Evolutionary conservation across 495 filamentous ascomycete species (phyloP).

Genomic region (Penicillium fimorum): DNA sequence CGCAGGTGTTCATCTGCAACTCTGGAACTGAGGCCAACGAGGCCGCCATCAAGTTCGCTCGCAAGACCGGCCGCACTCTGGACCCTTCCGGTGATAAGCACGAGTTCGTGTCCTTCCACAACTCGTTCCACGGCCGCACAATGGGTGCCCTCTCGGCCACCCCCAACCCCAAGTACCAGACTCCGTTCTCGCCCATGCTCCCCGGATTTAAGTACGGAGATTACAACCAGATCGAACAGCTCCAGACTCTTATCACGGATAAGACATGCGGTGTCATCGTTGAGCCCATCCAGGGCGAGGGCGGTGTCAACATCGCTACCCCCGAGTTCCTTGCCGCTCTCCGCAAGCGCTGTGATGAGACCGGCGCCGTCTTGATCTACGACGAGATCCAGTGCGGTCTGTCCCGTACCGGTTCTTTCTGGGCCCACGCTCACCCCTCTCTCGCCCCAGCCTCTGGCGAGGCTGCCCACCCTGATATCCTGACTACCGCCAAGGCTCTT

Average conservation of each 20-base stretch:
- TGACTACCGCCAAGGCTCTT: slow-evolving; percentile 92
- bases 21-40: slow-evolving; percentile 95
- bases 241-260: slow-evolving; percentile 71
- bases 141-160: slow-evolving; percentile 92
- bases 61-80: slow-evolving; percentile 77
- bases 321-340: slow-evolving; percentile 78
- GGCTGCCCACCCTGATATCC: slow-evolving; percentile 86
- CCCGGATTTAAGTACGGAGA: slow-evolving; percentile 86
- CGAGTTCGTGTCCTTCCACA: slow-evolving; percentile 84
- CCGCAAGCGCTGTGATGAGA: slow-evolving; percentile 75
- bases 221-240: slow-evolving; percentile 74
- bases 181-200: slow-evolving; percentile 91
- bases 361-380: slow-evolving; percentile 85
- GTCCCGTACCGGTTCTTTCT: slow-evolving; percentile 78
- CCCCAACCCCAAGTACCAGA: slow-evolving; percentile 98
- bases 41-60: slow-evolving; percentile 93
- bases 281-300: slow-evolving; percentile 97
- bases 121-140: slow-evolving; percentile 93
- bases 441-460: slow-evolving; percentile 39
- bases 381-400: slow-evolving; percentile 98
- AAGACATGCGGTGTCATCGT: slow-evolving; percentile 93
- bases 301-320: slow-evolving; percentile 81
- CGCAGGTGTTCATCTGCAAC: slow-evolving; percentile 90
- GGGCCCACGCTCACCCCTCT: slow-evolving; percentile 77
- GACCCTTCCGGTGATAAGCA: slow-evolving; percentile 71